These are phyloP conservation scores for Sporisorium graminicola DNA, from an alignment of 1,284 basidiomycete genomes.

Conservation along the genomic window DNA sequence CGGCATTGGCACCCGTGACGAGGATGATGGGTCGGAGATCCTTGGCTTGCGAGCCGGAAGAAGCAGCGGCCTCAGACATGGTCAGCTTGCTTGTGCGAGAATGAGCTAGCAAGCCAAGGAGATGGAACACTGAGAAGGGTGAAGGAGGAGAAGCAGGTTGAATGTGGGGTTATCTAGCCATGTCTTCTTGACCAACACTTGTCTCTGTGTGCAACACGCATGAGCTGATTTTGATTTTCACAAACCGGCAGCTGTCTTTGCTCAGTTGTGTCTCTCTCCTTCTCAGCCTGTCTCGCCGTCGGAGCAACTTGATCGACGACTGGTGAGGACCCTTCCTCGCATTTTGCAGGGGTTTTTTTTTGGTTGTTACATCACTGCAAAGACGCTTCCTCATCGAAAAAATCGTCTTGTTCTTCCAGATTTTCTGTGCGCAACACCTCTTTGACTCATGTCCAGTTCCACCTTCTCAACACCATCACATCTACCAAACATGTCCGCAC, in stretches of 20 bases:
- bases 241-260: background rate
- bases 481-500: constrained; percentile 38
- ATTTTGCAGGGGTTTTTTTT: background rate
- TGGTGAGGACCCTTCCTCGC: constrained; percentile 9
- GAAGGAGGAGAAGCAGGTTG: background rate
- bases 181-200: constrained; percentile 6
- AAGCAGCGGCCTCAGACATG: constrained; percentile 24
- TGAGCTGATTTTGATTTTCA: constrained; percentile 19
- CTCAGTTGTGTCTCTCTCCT: background rate
- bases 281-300: background rate
- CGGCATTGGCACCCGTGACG: constrained; percentile 67
- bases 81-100: background rate
- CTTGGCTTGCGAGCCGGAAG: constrained; percentile 20
- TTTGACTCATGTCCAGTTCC: background rate
- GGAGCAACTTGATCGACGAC: constrained; percentile 6
- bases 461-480: constrained; percentile 8
- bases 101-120: background rate
- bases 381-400: background rate
- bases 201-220: constrained; percentile 1
- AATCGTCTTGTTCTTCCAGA: background rate
- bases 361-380: background rate
- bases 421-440: background rate
- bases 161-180: background rate
- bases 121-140: background rate
- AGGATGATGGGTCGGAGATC: constrained; percentile 62